Percentiles rank a stretch among this genome's conserved stretches.
phyloP scores from a whole-genome alignment of 2,329 filamentous ascomycete species.

The Botrytis fragariae region DNA sequence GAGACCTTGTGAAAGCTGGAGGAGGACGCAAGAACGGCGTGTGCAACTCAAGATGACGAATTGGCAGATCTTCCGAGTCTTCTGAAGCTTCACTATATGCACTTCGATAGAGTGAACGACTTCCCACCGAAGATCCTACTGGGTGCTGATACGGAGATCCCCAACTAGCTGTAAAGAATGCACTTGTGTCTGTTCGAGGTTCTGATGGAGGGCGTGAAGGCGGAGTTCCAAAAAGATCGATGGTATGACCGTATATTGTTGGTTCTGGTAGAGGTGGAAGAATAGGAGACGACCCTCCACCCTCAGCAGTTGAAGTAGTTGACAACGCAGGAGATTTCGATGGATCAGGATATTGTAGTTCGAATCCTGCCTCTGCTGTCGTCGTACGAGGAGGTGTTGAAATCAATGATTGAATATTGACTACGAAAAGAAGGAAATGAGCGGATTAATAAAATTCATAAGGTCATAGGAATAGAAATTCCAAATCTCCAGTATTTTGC shows the following conservation, averaged over 20 bases:
- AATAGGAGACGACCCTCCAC: conserved; percentile 55
- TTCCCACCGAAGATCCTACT: conserved; percentile 34
- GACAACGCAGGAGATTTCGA: conserved; percentile 59
- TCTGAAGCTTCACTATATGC: conserved; percentile 56
- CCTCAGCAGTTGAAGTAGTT: conserved; percentile 59
- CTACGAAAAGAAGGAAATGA: conserved; percentile 2
- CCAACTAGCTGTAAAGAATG: conserved; percentile 76
- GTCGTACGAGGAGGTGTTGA: conserved; percentile 56
- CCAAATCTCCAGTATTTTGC: conserved; percentile 15
- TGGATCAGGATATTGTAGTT: conserved; percentile 28
- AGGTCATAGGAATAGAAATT: neutral
- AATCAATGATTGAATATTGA: conserved; percentile 36
- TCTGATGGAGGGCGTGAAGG: conserved; percentile 36
- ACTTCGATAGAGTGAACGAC: conserved; percentile 27
- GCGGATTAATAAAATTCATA: neutral
- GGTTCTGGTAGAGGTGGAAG: conserved; percentile 59
- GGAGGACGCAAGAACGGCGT: conserved; percentile 61
- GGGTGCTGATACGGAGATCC: conserved; percentile 82
- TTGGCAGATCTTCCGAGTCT: conserved; percentile 58
- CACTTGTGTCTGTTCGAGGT: conserved; percentile 38
- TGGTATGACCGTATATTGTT: conserved; percentile 54
- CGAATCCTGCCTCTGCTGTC: conserved; percentile 55
- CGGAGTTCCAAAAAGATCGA: conserved; percentile 54
- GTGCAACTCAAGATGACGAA: conserved; percentile 60
- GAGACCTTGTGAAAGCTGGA: conserved; percentile 43